Evolutionary conservation across 371 early-diverging fungal species (phyloP).

Genomic region (Mortierella sp.): DNA sequence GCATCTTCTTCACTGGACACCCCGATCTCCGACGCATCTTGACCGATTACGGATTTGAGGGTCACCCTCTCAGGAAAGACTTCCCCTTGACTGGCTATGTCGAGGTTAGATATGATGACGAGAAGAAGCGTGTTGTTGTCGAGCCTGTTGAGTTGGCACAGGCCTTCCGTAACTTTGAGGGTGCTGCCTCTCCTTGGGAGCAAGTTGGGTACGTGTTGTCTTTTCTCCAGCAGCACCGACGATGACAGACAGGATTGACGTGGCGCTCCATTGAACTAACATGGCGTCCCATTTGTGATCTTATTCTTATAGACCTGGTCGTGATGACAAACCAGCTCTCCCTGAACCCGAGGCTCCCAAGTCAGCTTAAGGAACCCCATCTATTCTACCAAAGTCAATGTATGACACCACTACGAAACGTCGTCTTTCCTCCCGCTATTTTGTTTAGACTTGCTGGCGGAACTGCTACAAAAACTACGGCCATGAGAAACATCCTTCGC

Average conservation of each 20-base stretch:
- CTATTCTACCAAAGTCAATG: slow-evolving; percentile 6
- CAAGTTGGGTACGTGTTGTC: slow-evolving; percentile 69
- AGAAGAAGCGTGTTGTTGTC: slow-evolving; percentile 95
- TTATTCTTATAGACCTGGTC: slow-evolving; percentile 38
- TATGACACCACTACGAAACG: slow-evolving; percentile 4
- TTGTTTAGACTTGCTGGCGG: slow-evolving; percentile 13
- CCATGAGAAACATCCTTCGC: not conserved
- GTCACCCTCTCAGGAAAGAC: slow-evolving; percentile 97
- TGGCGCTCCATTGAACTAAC: not conserved
- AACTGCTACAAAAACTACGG: not conserved
- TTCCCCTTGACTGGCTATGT: slow-evolving; percentile 97
- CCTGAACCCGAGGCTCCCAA: slow-evolving; percentile 53
- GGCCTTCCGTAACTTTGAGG: slow-evolving; percentile 95
- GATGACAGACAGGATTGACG: not conserved
- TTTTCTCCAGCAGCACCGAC: too few relatives aligned
- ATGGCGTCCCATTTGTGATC: not conserved
- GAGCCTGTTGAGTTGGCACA: slow-evolving; percentile 97
- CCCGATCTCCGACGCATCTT: slow-evolving; percentile 97
- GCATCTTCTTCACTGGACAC: slow-evolving; percentile 94
- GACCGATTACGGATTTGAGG: slow-evolving; percentile 99
- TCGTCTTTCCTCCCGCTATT: slow-evolving; percentile 6
- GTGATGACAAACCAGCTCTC: slow-evolving; percentile 55
- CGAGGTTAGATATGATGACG: slow-evolving; percentile 96
- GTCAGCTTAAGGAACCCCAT: slow-evolving; percentile 28
- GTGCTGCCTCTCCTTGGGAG: slow-evolving; percentile 89